Base-by-base conservation (phyloP, 2,329 filamentous ascomycete genomes). In the Aspergillus neoniger region DNA sequence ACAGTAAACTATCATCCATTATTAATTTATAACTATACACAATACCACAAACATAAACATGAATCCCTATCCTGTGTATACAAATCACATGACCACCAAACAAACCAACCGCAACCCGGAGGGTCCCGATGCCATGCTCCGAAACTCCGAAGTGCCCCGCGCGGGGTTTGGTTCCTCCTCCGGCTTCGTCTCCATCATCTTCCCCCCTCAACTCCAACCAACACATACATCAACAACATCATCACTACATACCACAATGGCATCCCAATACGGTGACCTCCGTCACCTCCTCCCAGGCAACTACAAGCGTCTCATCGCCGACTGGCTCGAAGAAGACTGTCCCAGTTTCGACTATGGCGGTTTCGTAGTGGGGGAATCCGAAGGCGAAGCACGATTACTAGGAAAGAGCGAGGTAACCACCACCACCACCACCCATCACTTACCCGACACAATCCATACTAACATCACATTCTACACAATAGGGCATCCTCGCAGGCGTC, bases 271-370 rank as follows among this genome's bases (percentile, higher is more conserved):
- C 67, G 87, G 87, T 65, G 82, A 84, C 59, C 81, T 87, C 36
- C 82, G 85, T 17, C 87, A 96, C 75, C 86, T 98, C 65, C 87
- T 98, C 47, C 93, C 94, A 0, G 85, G 88, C 21, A 90, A 88
- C 65, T 97, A 92, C 87, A 96, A 94, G 76, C 84, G 88, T 53
- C 85, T 88, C 66, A 86, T 97, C 64, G 85, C 88, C 23, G 80
- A 85, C 70, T 99, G 95, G 95, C 89, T 97, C 14, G 91, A 92
- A 71, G 95, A 99, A 79, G 95, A 99, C 80, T 96, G 92, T 3
- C 95, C 95, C 4, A 95, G 91, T 56, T 94, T 96, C 79, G 95
- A 99, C 82, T 97, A 96, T 76, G 95, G 91, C 71, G 95, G 95
- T 62, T 99, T 96, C 77, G 95, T 99, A 6, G 95, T 99, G 23